phyloP scores from a whole-genome alignment of 164 flowering plant genomes.

The Macadamia tetraphylla region DNA sequence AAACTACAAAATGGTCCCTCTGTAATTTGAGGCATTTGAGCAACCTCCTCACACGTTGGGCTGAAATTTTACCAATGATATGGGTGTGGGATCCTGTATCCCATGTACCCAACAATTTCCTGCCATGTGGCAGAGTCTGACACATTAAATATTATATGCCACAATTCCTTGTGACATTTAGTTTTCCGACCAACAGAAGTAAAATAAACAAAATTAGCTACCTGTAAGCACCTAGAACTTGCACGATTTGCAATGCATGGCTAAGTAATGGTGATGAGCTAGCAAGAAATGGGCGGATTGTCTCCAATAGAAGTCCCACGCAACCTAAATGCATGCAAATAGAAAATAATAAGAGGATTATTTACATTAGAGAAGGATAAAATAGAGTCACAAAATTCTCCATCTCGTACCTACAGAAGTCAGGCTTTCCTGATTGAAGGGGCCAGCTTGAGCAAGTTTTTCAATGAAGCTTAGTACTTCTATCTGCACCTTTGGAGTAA shows the following conservation, averaged over 20 bases:
- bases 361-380: conserved; percentile 2
- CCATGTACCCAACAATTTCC: no score
- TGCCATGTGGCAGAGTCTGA: no score
- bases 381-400: conserved; percentile 1
- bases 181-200: not conserved
- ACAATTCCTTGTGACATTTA: no score
- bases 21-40: no score
- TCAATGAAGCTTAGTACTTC: conserved; percentile 73
- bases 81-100: no score
- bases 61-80: no score
- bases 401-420: conserved; percentile 78
- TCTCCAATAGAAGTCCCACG: conserved; percentile 88
- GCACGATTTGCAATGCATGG: conserved; percentile 78
- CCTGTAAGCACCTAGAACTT: conserved; percentile 96
- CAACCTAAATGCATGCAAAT: conserved; percentile 54
- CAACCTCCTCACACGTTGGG: no score
- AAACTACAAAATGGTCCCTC: no score
- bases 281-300: conserved; percentile 69
- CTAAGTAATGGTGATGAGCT: conserved; percentile 78
- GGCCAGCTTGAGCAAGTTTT: conserved; percentile 75
- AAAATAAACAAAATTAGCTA: conserved; percentile 16
- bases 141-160: no score
- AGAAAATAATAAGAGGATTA: conserved; percentile 8
- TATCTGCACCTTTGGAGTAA: conserved; percentile 92
- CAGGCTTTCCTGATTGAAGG: conserved; percentile 90